Evolutionary conservation across 306 rosid species (phyloP).

Genomic region (Phaseolus lunatus): DNA sequence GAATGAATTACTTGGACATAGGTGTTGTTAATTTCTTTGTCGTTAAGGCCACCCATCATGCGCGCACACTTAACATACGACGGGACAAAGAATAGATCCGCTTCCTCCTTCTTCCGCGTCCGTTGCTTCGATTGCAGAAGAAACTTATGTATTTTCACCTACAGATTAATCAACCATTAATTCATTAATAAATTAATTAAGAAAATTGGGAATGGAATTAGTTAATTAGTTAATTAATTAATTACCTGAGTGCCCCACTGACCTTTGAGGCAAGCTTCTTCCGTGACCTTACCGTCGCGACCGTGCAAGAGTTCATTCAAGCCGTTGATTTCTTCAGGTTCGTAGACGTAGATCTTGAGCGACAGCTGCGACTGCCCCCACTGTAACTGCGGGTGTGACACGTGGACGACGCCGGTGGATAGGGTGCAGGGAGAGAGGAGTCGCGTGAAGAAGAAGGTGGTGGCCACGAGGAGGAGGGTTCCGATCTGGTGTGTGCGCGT

Average conservation of each 20-base stretch:
- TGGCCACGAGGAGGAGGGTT: conserved; percentile 60
- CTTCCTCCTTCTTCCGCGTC: conserved; percentile 83
- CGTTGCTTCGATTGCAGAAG: conserved; percentile 68
- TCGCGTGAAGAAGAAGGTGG: conserved; percentile 76
- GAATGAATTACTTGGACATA: conserved; percentile 62
- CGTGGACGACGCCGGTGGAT: conserved; percentile 40
- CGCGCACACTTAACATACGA: conserved; percentile 85
- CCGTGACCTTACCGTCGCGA: conserved; percentile 68
- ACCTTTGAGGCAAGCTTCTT: conserved; percentile 76
- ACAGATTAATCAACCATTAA: conserved; percentile 30
- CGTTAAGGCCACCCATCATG: conserved; percentile 91
- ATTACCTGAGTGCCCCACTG: conserved; percentile 99
- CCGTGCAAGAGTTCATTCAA: conserved; percentile 72
- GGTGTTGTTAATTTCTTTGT: conserved; percentile 78
- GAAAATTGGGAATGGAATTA: background rate
- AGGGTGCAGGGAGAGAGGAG: conserved; percentile 53
- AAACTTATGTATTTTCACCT: conserved; percentile 95
- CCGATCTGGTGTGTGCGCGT: conserved; percentile 89
- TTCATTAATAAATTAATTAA: background rate
- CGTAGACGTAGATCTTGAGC: conserved; percentile 87
- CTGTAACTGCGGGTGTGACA: conserved; percentile 34
- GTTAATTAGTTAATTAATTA: conserved; percentile 70
- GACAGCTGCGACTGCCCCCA: conserved; percentile 66
- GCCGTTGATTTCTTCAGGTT: conserved; percentile 73
- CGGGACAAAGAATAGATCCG: conserved; percentile 92